Conservation (phyloP, 75 land plant species). For the Isoetes taiwanensis region DNA sequence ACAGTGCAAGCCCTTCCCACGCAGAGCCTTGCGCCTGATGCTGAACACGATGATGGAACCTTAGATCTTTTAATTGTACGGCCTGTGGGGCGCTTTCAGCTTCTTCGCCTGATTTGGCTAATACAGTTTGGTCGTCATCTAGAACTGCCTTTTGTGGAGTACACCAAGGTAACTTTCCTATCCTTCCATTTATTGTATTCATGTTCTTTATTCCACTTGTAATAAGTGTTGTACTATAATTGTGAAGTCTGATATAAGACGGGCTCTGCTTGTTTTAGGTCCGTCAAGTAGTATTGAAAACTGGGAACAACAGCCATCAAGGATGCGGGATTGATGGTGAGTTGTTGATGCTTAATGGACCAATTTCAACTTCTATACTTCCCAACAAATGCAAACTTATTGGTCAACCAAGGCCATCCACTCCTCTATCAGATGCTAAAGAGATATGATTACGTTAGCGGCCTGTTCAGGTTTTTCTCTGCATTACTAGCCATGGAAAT, state of each 20-base stretch:
- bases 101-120: slow-evolving; percentile 48
- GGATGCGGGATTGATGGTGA: slow-evolving; percentile 94
- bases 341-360: slow-evolving; percentile 46
- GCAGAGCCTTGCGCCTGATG: slow-evolving; percentile 76
- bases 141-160: slow-evolving; percentile 80
- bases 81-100: slow-evolving; percentile 55
- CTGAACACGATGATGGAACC: slow-evolving; percentile 69
- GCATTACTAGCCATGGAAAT: too few relatives aligned
- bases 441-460: too few relatives aligned
- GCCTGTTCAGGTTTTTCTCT: too few relatives aligned
- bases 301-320: slow-evolving; percentile 34
- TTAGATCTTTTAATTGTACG: slow-evolving; percentile 66
- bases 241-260: too few relatives aligned
- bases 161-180: slow-evolving; percentile 52
- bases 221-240: too few relatives aligned
- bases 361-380: slow-evolving; percentile 42
- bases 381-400: slow-evolving; percentile 70
- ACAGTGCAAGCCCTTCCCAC: slow-evolving; percentile 73
- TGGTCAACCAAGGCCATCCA: slow-evolving; percentile 26
- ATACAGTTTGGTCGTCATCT: slow-evolving; percentile 74
- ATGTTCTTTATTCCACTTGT: too few relatives aligned
- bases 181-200: too few relatives aligned
- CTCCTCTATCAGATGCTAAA: too few relatives aligned
- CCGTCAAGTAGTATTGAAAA: slow-evolving; percentile 48
- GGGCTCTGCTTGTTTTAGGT: slow-evolving; percentile 44